Conservation (phyloP, 2,329 filamentous ascomycete species). For the Talaromyces albobiverticillius region DNA sequence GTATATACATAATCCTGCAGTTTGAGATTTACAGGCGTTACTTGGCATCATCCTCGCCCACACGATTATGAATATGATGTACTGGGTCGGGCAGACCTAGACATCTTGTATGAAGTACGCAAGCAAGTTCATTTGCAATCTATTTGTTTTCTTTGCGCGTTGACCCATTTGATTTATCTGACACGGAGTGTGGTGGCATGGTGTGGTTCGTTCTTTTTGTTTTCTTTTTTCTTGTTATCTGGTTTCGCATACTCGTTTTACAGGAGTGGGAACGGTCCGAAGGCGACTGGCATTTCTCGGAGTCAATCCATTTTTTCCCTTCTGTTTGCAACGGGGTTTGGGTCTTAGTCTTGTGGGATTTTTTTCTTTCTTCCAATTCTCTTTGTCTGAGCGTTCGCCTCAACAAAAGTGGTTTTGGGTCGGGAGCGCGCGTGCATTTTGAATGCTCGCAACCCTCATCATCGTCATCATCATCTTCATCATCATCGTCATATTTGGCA, state of each 20-base stretch:
- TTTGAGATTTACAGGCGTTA: conserved; percentile 7
- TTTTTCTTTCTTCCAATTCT: conserved; percentile 5
- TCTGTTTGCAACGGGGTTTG: conserved; percentile 28
- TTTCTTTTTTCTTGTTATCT: conserved; percentile 13
- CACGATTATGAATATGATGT: conserved; percentile 11
- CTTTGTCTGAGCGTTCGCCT: too few relatives aligned
- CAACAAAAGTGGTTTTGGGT: not conserved
- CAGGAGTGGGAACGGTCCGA: not conserved
- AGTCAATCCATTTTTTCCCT: conserved; percentile 26
- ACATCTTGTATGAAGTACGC: conserved; percentile 17
- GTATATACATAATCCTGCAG: conserved; percentile 10
- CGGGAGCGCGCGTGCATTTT: not conserved
- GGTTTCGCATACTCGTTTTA: conserved; percentile 3
- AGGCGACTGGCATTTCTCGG: conserved; percentile 17
- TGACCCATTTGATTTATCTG: conserved; percentile 2
- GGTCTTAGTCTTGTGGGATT: conserved; percentile 20
- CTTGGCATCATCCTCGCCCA: not conserved
- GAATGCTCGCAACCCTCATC: too few relatives aligned
- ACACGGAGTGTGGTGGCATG: conserved; percentile 15
- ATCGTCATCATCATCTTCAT: too few relatives aligned
- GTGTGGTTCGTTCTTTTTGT: conserved; percentile 4
- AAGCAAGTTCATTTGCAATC: conserved; percentile 9
- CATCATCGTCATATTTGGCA: not conserved
- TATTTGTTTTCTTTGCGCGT: not conserved
- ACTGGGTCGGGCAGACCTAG: not conserved